A percentile compares a stretch with the other conserved stretches of the same genome.
phyloP scores from a whole-genome alignment of 2,329 filamentous ascomycete species.

The Colletotrichum kahawae region DNA sequence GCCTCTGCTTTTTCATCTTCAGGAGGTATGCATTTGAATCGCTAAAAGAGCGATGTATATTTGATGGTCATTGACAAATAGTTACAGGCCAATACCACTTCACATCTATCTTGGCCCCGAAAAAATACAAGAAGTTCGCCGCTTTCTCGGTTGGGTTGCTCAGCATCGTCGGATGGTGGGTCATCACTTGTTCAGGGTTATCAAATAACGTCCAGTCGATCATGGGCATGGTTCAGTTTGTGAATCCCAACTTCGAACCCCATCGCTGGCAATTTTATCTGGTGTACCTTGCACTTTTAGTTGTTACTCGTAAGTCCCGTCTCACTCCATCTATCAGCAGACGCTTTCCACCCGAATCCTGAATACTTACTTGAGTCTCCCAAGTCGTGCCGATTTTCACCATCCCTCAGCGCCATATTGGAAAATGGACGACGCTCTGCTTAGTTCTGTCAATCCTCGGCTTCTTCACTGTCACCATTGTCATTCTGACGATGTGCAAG shows the following conservation, averaged over 20 bases:
- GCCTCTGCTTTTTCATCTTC: constrained; percentile 22
- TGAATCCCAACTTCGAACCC: constrained; percentile 12
- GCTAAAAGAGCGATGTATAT: not conserved
- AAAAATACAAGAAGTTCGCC: constrained; percentile 21
- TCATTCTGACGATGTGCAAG: constrained; percentile 8
- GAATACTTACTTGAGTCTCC: not conserved
- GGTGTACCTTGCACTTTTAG: constrained; percentile 20
- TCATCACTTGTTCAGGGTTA: constrained; percentile 26
- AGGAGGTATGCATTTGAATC: not conserved
- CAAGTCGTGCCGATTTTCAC: constrained; percentile 25
- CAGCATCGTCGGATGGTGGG: constrained; percentile 23
- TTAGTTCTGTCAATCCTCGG: constrained; percentile 14
- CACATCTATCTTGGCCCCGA: constrained; percentile 19
- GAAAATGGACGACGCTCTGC: constrained; percentile 16
- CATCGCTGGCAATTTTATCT: constrained; percentile 24
- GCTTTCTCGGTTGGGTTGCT: constrained; percentile 19
- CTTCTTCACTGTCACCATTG: constrained; percentile 11
- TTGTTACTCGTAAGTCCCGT: constrained; percentile 13
- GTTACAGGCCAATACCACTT: constrained; percentile 25
- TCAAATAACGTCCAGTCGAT: constrained; percentile 23
- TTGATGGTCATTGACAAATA: not conserved
- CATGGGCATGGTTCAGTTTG: constrained; percentile 21
- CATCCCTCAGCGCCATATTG: constrained; percentile 22
- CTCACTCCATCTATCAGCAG: not conserved
- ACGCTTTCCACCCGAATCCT: not conserved